Base-by-base conservation (phyloP, 2,329 filamentous ascomycete genomes). In the Aspergillus neoniger region DNA sequence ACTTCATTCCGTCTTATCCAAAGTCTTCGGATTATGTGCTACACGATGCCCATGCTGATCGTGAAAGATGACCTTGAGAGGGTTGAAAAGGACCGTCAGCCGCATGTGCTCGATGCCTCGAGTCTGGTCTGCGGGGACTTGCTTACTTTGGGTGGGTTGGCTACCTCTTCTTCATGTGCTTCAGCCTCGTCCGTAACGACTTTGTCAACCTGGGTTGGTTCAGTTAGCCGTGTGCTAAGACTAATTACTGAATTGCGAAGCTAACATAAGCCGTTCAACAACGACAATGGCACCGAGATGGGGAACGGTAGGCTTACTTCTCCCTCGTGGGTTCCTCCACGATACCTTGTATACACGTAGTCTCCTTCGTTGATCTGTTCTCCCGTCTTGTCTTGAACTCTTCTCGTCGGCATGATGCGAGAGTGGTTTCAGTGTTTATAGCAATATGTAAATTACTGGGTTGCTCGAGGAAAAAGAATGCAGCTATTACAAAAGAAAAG, bases 11-110 rank as follows among this genome's bases (percentile, higher is more conserved):
- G 41, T 59, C 60, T 69, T 72, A 53, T 63, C 62, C 39, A 70
- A 39, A 14, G 65, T 67, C 17, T 47, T 62, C 3, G 70, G 71
- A 55, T 67, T 66, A 50, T 71, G 70, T 23, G 67, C 66, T 14
- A 72, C 68, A 23, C 57, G 60, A 32, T 72, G 67, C n/a, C 68
- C 67, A 48, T 73, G 67, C 52, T 72, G 70, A 39, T 72, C 67
- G 7, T 50, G 62, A 39, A 67, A 70, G 47, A 73, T 66, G 21
- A 70, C 65, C 69, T 70, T 12, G 43, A 36, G 23, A 19, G 9
- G 19, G 28, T 25, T 2, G 10, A 36, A 36, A 36, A 14, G 10
- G 4, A 14, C 49, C 17, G 30, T 50, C 25, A 54, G 15, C 19
- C n/a, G 36, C 48, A 2, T n/a, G 44, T 14, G 12, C 6, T 25